Percentiles rank a stretch among this genome's conserved stretches.
Conservation (phyloP, 805 yeast species). For the Metschnikowia chrysomelidarum region DNA sequence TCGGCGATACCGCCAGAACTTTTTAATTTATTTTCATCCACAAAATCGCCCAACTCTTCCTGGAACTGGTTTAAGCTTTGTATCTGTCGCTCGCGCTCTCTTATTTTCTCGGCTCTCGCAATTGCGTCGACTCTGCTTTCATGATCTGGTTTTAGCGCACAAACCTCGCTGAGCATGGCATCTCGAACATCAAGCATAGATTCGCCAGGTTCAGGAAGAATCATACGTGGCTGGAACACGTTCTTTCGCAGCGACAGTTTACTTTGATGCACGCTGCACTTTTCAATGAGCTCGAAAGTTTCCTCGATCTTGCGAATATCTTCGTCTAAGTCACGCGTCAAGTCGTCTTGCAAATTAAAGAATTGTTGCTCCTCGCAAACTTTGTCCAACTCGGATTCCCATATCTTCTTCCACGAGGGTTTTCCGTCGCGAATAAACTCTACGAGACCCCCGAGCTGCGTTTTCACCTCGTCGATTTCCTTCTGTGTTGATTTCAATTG, state of each 20-base stretch:
- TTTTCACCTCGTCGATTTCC: constrained; percentile 61
- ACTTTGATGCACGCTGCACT: constrained; percentile 75
- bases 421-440: constrained; percentile 66
- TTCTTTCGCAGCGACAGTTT: constrained; percentile 51
- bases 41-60: constrained; percentile 83
- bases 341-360: constrained; percentile 83
- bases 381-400: constrained; percentile 88
- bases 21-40: constrained; percentile 70
- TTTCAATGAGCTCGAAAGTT: constrained; percentile 76
- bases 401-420: constrained; percentile 82
- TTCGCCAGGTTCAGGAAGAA: constrained; percentile 62
- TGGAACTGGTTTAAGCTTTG: constrained; percentile 64
- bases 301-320: constrained; percentile 80
- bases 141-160: constrained; percentile 78
- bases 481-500: constrained; percentile 65
- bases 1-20: constrained; percentile 90
- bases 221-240: constrained; percentile 40
- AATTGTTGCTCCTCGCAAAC: constrained; percentile 95
- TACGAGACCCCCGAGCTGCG: constrained; percentile 52
- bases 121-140: constrained; percentile 85
- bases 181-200: constrained; percentile 61
- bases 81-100: constrained; percentile 67
- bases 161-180: constrained; percentile 78
- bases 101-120: constrained; percentile 75
- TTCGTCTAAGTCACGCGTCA: constrained; percentile 72